phyloP scores from a whole-genome alignment of 257 asterid species.

The Solanum megistacrolobum region DNA sequence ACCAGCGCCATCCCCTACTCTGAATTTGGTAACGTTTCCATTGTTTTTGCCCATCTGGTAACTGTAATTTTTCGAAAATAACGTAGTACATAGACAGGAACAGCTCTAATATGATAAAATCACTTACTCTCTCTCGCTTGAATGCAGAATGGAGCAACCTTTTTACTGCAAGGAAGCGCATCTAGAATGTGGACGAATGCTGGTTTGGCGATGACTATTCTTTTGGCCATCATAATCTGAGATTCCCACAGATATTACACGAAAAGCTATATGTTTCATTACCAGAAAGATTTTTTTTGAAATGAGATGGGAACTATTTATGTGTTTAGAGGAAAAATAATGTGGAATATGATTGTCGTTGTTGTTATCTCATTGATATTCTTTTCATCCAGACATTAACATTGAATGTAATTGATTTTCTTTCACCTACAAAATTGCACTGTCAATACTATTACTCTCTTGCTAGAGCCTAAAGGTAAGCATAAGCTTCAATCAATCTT shows the following conservation, averaged over 20 bases:
- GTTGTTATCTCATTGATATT: conserved; percentile 3
- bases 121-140: conserved; percentile 6
- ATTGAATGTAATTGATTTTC: not conserved
- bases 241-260: conserved; percentile 14
- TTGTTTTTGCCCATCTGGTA: not conserved
- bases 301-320: conserved; percentile 9
- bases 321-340: conserved; percentile 40
- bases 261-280: conserved; percentile 12
- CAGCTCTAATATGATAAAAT: conserved; percentile 1
- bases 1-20: conserved; percentile 84
- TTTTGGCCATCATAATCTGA: conserved; percentile 36
- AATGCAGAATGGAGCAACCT: conserved; percentile 56
- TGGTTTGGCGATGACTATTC: conserved; percentile 40
- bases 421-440: not conserved
- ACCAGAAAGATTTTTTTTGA: conserved; percentile 16
- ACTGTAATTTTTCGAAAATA: not conserved
- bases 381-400: conserved; percentile 10
- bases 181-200: conserved; percentile 30
- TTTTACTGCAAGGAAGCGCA: conserved; percentile 40
- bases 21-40: conserved; percentile 45
- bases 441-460: not conserved
- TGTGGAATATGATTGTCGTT: not conserved
- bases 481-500: conserved; percentile 17
- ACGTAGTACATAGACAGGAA: not conserved
- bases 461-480: not conserved